These are phyloP conservation scores for Chaetomium cochliodes DNA, from an alignment of 495 filamentous ascomycete genomes.

Conservation along the genomic window DNA sequence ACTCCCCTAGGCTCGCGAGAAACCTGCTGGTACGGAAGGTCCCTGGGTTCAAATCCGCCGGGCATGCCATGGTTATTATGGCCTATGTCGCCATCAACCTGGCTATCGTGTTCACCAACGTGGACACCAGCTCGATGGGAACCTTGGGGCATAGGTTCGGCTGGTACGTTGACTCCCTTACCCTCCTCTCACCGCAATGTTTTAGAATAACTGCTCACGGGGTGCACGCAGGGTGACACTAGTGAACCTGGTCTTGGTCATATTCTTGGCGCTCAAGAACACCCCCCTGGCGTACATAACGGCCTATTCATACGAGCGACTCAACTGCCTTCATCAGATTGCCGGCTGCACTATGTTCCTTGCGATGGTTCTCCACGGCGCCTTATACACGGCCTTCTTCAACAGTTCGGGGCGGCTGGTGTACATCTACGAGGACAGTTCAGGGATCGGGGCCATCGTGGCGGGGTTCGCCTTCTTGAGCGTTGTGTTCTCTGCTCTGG, in stretches of 20 bases:
- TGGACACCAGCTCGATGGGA: slow-evolving; percentile 37
- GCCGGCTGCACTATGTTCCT: slow-evolving; percentile 56
- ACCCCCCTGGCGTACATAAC: slow-evolving; percentile 58
- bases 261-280: slow-evolving; percentile 61
- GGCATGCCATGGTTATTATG: slow-evolving; percentile 49
- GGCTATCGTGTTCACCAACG: slow-evolving; percentile 48
- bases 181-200: neutral
- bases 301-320: slow-evolving; percentile 59
- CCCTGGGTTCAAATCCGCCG: slow-evolving; percentile 52
- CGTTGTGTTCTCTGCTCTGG: slow-evolving; percentile 45
- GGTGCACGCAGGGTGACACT: slow-evolving; percentile 50
- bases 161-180: slow-evolving; percentile 43
- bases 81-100: slow-evolving; percentile 54
- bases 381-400: slow-evolving; percentile 46
- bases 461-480: slow-evolving; percentile 49
- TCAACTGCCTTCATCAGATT: slow-evolving; percentile 59
- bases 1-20: slow-evolving; percentile 35
- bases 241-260: slow-evolving; percentile 53
- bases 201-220: neutral
- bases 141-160: slow-evolving; percentile 46
- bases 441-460: slow-evolving; percentile 46
- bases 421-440: slow-evolving; percentile 25
- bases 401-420: slow-evolving; percentile 28
- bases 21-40: slow-evolving; percentile 47
- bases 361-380: slow-evolving; percentile 45